phyloP scores from a whole-genome alignment of 1,284 basidiomycete genomes.

The Microbotryum intermedium region DNA sequence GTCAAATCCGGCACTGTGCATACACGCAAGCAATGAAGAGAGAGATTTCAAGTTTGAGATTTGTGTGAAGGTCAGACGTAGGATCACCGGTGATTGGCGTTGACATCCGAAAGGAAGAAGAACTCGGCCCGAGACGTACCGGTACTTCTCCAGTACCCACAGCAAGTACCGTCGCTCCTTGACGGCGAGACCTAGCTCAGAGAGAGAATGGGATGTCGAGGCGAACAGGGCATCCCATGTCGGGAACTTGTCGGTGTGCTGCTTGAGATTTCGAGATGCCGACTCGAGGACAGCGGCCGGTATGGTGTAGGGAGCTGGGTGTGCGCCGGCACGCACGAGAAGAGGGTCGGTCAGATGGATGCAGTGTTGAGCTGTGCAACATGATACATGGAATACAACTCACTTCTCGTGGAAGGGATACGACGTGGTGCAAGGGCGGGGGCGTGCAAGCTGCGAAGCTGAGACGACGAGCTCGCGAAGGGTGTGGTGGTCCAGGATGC shows the following conservation, averaged over 20 bases:
- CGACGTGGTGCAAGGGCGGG: too few species aligned
- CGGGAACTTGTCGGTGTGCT: conserved; percentile 17
- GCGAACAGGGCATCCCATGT: conserved; percentile 11
- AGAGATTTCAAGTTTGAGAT: not conserved
- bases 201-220: conserved; percentile 5
- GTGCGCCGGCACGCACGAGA: too few species aligned
- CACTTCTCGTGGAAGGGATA: too few species aligned
- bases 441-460: too few species aligned
- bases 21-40: not conserved
- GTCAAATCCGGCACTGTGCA: conserved; percentile 20
- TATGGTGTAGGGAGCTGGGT: conserved; percentile 8
- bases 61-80: not conserved
- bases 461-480: too few species aligned
- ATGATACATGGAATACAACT: too few species aligned
- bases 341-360: too few species aligned
- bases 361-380: too few species aligned
- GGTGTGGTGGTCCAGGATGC: too few species aligned
- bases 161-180: conserved; percentile 20
- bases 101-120: too few species aligned
- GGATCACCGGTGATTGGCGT: not conserved
- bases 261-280: conserved; percentile 8
- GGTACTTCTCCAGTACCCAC: conserved; percentile 22
- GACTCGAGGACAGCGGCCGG: conserved; percentile 10
- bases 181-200: conserved; percentile 17
- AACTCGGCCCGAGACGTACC: conserved; percentile 2